These are phyloP conservation scores for Pistacia atlantica DNA, from an alignment of 345 rosid species.

Conservation along the genomic window DNA sequence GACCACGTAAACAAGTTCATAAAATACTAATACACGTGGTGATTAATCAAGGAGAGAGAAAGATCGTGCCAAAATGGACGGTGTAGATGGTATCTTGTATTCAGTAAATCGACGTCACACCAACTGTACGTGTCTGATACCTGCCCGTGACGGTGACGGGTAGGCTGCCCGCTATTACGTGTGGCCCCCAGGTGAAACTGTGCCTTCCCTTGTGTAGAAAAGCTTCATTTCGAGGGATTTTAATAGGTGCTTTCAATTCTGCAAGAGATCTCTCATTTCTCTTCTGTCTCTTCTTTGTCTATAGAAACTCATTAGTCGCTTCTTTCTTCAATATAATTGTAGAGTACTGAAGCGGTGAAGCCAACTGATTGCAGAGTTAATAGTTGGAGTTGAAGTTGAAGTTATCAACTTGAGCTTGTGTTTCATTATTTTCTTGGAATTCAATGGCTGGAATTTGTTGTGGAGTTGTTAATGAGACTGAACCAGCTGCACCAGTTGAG, in stretches of 20 bases:
- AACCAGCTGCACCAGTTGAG: constrained; percentile 54
- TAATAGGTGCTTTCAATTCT: constrained; percentile 19
- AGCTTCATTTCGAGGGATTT: constrained; percentile 14
- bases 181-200: constrained; percentile 63
- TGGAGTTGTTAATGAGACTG: constrained; percentile 69
- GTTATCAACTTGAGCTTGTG: neutral
- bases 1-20: constrained; percentile 47
- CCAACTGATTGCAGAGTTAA: too few species aligned
- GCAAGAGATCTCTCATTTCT: constrained; percentile 16
- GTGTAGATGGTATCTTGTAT: constrained; percentile 49
- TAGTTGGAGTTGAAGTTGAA: neutral
- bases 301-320: neutral
- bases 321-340: neutral
- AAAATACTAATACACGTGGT: constrained; percentile 43
- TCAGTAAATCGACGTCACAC: constrained; percentile 62
- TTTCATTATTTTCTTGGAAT: neutral
- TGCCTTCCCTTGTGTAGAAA: constrained; percentile 10
- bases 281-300: constrained; percentile 4
- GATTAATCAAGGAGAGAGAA: constrained; percentile 7
- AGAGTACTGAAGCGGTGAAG: too few species aligned
- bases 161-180: constrained; percentile 59
- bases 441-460: constrained; percentile 83
- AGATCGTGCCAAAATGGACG: constrained; percentile 40
- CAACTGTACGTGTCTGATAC: constrained; percentile 71
- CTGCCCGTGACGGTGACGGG: constrained; percentile 77